Evolutionary conservation across 164 flowering plant genomes (phyloP), one percentile per base, ranked within the genome.

Genomic region (Chimonanthus salicifolius): DNA sequence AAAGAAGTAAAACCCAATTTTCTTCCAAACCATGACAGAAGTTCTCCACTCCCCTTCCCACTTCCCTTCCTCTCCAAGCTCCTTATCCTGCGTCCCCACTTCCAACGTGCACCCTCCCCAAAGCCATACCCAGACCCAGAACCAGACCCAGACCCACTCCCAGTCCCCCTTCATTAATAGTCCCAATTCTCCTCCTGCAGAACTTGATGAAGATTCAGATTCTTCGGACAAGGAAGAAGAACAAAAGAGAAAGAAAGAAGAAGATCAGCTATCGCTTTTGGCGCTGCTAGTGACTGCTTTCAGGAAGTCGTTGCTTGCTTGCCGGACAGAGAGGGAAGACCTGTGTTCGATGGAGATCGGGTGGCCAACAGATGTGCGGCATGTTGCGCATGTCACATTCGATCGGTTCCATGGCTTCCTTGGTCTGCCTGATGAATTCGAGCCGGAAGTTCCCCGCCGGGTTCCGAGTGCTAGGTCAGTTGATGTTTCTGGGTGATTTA

Each of bases 321-420:
- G 96, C 72, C 87, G 82, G 76, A 80, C 81, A 50, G 71, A 84
- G 54, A 82, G 84, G 63, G 84, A 78, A 51, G 69, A 77, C 73
- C 82, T 79, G 60, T 79, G 84, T 43, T 80, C 84, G 18, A 89
- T 94, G 97, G 98, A 94, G 84, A 94, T 94, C 77, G 91, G 97
- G 0, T 87, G 87, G 90, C 98, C 98, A 4, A 90, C 90, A 10
- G 78, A 92, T 75, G 98, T 92, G 51, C 85, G 89, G 50, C 97
- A 92, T 74, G 97, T 94, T 47, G 94, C 94, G 5, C 98, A 94
- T 79, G 98, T 94, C 62, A 94, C 98, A 20, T 94, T 94, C 73
- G 98, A 94, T 78, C 82, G 95, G 74, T 92, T 94, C 75, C 84
- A 90, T 86, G 98, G 98, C 45, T 94, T 94, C 80, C 80, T 91